A percentile compares a stretch with the other conserved stretches of the same genome.
phyloP scores from a whole-genome alignment of 108 stramenopile species.

The Cyclotella baltica region DNA sequence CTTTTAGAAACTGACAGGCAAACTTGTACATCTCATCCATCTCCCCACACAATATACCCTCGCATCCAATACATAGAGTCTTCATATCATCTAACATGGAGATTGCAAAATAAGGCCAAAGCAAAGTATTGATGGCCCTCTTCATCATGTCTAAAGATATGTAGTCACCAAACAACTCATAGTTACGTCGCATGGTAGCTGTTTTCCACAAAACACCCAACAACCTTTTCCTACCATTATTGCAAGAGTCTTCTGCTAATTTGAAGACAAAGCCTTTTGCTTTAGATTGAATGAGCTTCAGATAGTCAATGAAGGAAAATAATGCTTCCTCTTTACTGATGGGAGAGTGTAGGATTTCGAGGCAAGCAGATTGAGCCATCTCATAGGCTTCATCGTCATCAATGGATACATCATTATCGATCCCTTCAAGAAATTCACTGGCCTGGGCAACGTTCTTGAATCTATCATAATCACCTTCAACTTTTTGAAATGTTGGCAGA shows the following conservation, averaged over 20 bases:
- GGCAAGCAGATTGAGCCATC: constrained; percentile 2
- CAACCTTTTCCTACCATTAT: neutral
- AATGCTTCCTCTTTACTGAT: neutral
- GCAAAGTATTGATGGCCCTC: constrained; percentile 22
- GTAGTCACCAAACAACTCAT: constrained; percentile 25
- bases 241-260: neutral
- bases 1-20: constrained; percentile 7
- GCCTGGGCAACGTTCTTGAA: constrained; percentile 13
- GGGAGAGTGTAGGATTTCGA: neutral
- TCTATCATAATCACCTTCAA: constrained; percentile 15
- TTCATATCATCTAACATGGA: constrained; percentile 27
- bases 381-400: constrained; percentile 26
- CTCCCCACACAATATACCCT: constrained; percentile 34
- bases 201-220: constrained; percentile 26
- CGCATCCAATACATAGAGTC: constrained; percentile 21
- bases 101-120: constrained; percentile 23
- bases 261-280: constrained; percentile 30
- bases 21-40: constrained; percentile 12
- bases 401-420: constrained; percentile 8
- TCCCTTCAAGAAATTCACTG: constrained; percentile 3
- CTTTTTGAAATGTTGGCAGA: neutral
- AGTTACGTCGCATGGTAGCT: constrained; percentile 32
- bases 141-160: constrained; percentile 33
- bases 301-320: constrained; percentile 22
- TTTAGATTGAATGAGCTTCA: neutral